These are phyloP conservation scores for Taphrina betulina DNA, from an alignment of 1,139 yeast species.

Conservation along the genomic window DNA sequence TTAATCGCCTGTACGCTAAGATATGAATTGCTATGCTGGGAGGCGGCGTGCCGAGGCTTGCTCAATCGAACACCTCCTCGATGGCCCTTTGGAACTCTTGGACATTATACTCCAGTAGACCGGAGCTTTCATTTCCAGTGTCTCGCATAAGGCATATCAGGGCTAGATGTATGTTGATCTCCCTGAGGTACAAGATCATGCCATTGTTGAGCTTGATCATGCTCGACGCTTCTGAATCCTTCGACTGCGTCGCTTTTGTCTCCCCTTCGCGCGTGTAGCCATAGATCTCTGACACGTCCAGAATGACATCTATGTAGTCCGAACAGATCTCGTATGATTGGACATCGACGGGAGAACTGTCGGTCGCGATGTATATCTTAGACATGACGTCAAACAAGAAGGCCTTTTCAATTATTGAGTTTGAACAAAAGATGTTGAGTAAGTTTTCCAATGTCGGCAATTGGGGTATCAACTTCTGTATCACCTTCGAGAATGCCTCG, in stretches of 20 bases:
- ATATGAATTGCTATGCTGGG: too few species aligned
- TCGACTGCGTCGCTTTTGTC: constrained; percentile 1
- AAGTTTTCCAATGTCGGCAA: constrained; percentile 83
- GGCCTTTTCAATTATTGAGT: constrained; percentile 87
- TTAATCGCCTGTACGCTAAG: too few species aligned
- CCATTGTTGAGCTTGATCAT: constrained; percentile 63
- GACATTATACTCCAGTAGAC: constrained; percentile 86
- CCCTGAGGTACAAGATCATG: constrained; percentile 73
- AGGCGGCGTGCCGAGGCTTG: too few species aligned
- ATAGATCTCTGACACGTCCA: constrained; percentile 64
- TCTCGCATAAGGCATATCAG: constrained; percentile 80
- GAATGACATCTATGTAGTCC: constrained; percentile 90
- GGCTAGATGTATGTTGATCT: constrained; percentile 91
- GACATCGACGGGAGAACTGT: constrained; percentile 90
- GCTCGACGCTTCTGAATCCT: constrained; percentile 39
- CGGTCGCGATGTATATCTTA: constrained; percentile 95
- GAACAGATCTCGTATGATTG: constrained; percentile 96
- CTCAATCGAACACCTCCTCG: constrained; percentile 62
- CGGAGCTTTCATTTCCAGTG: constrained; percentile 51
- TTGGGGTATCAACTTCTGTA: constrained; percentile 86
- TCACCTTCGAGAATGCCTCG: constrained; percentile 91
- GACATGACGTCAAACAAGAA: constrained; percentile 88
- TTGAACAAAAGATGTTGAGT: constrained; percentile 76
- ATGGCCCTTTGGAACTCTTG: constrained; percentile 75
- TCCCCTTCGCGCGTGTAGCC: constrained; percentile 38